These are phyloP conservation scores for Taphrina communis DNA, from an alignment of 1,139 yeast genomes.

Conservation along the genomic window DNA sequence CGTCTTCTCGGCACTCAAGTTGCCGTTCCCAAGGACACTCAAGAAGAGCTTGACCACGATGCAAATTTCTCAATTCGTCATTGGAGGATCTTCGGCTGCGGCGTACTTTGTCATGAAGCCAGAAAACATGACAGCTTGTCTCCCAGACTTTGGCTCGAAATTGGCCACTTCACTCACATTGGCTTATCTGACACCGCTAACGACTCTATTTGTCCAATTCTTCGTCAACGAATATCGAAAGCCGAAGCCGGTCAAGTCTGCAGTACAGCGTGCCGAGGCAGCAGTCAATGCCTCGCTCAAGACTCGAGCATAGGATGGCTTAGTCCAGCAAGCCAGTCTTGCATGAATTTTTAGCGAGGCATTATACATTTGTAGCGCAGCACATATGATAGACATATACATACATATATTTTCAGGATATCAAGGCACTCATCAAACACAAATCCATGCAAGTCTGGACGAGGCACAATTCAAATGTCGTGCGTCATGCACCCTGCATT, in stretches of 20 bases:
- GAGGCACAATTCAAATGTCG: too few species aligned
- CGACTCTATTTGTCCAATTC: conserved; percentile 71
- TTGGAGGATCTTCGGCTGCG: conserved; percentile 73
- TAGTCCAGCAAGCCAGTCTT: background rate
- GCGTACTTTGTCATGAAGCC: conserved; percentile 66
- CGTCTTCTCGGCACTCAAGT: conserved; percentile 66
- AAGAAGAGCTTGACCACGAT: conserved; percentile 69
- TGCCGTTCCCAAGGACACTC: conserved; percentile 64
- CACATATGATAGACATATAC: too few species aligned
- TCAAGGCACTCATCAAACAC: background rate
- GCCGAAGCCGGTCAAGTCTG: conserved; percentile 32
- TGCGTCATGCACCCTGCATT: too few species aligned
- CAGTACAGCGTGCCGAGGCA: conserved; percentile 47
- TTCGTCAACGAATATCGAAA: conserved; percentile 66
- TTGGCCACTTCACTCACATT: conserved; percentile 72
- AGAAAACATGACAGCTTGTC: conserved; percentile 61
- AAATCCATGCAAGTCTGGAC: too few species aligned
- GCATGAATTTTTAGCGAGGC: background rate
- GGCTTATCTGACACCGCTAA: conserved; percentile 70
- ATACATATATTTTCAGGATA: background rate
- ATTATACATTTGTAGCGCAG: background rate
- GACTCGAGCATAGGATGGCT: conserved; percentile 15
- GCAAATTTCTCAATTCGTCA: conserved; percentile 72
- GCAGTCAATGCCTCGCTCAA: conserved; percentile 32
- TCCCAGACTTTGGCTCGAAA: conserved; percentile 55